Evolutionary conservation across 108 stramenopile genomes (phyloP).

Genomic region (Discostella pseudostelligera): DNA sequence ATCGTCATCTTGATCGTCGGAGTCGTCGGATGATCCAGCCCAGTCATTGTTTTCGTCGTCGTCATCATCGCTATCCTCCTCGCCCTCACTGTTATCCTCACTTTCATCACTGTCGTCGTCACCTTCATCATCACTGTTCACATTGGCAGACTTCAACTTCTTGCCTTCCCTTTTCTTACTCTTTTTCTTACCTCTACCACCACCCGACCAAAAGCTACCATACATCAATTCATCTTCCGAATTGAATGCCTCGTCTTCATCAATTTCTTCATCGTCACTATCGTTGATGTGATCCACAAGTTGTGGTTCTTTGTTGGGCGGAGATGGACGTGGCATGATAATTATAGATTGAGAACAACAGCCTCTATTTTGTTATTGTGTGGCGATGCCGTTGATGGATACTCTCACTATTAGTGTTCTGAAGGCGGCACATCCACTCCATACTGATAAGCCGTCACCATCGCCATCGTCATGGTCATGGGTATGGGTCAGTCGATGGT

Average conservation of each 20-base stretch:
- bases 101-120: conserved; percentile 42
- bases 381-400: too few relatives aligned
- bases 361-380: too few relatives aligned
- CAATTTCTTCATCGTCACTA: conserved; percentile 66
- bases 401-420: too few relatives aligned
- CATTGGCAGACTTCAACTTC: conserved; percentile 11
- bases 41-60: conserved; percentile 63
- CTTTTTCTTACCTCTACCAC: conserved; percentile 11
- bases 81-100: conserved; percentile 36
- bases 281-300: conserved; percentile 13
- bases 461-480: too few relatives aligned
- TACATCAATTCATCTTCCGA: conserved; percentile 63
- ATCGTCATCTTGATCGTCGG: conserved; percentile 72
- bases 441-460: too few relatives aligned
- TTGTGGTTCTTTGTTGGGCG: conserved; percentile 13
- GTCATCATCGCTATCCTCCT: conserved; percentile 43
- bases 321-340: background rate
- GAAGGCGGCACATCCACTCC: too few relatives aligned
- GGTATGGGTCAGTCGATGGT: too few relatives aligned
- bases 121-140: conserved; percentile 35
- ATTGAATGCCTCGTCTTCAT: conserved; percentile 66
- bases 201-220: conserved; percentile 26
- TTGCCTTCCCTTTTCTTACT: background rate
- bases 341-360: too few relatives aligned
- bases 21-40: conserved; percentile 43